These are phyloP conservation scores for Metschnikowia borealis DNA, from an alignment of 805 yeast species.

Conservation along the genomic window DNA sequence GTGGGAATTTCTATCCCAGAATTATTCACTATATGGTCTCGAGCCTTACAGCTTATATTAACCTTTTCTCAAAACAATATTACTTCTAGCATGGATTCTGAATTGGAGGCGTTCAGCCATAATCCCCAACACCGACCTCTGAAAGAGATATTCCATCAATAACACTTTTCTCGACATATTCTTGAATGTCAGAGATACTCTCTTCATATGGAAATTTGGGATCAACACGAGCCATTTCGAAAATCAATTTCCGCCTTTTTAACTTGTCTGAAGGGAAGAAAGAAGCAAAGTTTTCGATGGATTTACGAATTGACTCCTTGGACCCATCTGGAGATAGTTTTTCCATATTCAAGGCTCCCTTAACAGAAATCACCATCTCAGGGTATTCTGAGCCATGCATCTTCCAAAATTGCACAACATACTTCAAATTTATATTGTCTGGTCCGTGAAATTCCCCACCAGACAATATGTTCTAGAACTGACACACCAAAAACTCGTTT, in stretches of 20 bases:
- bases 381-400: constrained; percentile 52
- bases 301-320: constrained; percentile 41
- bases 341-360: constrained; percentile 52
- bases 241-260: constrained; percentile 39
- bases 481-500: too few species aligned
- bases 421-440: constrained; percentile 48
- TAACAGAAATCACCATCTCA: constrained; percentile 58
- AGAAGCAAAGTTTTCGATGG: constrained; percentile 43
- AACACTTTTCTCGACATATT: constrained; percentile 57
- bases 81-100: too few species aligned
- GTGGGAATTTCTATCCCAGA: too few species aligned
- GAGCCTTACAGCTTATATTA: too few species aligned
- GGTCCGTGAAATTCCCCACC: constrained; percentile 78
- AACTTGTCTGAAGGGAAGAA: constrained; percentile 26
- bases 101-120: too few species aligned
- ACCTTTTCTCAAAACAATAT: too few species aligned
- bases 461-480: too few species aligned
- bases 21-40: too few species aligned
- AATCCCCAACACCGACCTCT: constrained; percentile 64
- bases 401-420: constrained; percentile 55
- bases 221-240: constrained; percentile 73
- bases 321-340: constrained; percentile 47
- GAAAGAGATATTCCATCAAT: constrained; percentile 71
- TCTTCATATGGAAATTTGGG: constrained; percentile 52
- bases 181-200: constrained; percentile 52